phyloP scores from a whole-genome alignment of 768 basidiomycete species.

The Boletus rubescentipes region DNA sequence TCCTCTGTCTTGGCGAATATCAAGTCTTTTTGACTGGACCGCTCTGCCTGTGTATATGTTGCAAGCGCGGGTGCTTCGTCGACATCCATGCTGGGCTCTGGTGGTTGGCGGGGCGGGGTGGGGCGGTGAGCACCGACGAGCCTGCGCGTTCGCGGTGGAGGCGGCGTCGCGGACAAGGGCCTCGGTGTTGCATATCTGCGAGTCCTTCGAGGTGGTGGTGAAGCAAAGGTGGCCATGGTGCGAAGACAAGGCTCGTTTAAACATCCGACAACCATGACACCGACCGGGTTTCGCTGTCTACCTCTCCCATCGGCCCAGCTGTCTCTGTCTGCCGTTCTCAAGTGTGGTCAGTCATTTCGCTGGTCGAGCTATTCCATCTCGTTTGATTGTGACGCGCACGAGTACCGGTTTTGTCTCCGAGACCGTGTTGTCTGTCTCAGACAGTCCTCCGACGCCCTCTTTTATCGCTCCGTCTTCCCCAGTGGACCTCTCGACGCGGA shows the following conservation, averaged over 20 bases:
- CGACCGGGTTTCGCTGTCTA: slow-evolving; percentile 54
- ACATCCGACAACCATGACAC: slow-evolving; percentile 12
- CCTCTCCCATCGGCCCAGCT: slow-evolving; percentile 66
- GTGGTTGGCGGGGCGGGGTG: slow-evolving; percentile 34
- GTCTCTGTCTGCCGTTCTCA: slow-evolving; percentile 73
- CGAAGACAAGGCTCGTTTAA: slow-evolving; percentile 3
- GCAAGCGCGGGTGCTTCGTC: slow-evolving; percentile 51
- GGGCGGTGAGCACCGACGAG: slow-evolving; percentile 26
- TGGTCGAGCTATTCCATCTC: slow-evolving; percentile 57
- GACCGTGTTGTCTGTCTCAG: slow-evolving; percentile 85
- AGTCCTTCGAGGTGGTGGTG: slow-evolving; percentile 59
- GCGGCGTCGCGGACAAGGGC: slow-evolving; percentile 25
- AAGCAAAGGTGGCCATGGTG: slow-evolving; percentile 50
- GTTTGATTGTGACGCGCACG: slow-evolving; percentile 39
- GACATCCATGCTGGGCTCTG: slow-evolving; percentile 63
- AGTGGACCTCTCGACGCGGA: slow-evolving; percentile 33
- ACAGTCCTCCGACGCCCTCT: slow-evolving; percentile 62
- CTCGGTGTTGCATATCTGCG: slow-evolving; percentile 30
- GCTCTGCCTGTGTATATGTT: slow-evolving; percentile 39
- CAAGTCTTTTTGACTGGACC: slow-evolving; percentile 32
- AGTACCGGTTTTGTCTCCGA: slow-evolving; percentile 76
- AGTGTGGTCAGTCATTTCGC: slow-evolving; percentile 84
- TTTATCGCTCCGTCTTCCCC: slow-evolving; percentile 72
- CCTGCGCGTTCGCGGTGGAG: slow-evolving; percentile 22
- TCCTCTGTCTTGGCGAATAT: slow-evolving; percentile 76